Conservation (phyloP, 2,329 filamentous ascomycete species). For the Fusarium hainanense region DNA sequence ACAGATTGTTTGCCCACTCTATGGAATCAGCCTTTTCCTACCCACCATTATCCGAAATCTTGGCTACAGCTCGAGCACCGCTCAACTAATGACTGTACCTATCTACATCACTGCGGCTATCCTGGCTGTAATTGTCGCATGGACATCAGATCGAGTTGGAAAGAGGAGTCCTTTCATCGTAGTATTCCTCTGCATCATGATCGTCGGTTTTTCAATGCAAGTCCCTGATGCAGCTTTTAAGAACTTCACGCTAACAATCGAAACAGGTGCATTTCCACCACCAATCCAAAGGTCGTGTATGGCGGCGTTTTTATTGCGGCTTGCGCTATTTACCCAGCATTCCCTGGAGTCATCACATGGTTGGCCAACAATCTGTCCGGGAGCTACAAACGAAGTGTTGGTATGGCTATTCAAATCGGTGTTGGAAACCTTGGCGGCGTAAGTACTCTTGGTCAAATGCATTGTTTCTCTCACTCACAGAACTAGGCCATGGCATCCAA, state of each 20-base stretch:
- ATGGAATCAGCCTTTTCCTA: constrained; percentile 68
- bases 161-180: constrained; percentile 68
- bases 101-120: constrained; percentile 72
- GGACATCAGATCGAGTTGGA: constrained; percentile 64
- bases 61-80: constrained; percentile 66
- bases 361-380: constrained; percentile 79
- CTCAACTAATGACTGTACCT: constrained; percentile 73
- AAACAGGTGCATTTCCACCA: constrained; percentile 66
- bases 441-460: constrained; percentile 30
- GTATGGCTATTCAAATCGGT: constrained; percentile 73
- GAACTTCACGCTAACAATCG: not conserved
- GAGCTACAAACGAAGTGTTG: constrained; percentile 71
- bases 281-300: constrained; percentile 72
- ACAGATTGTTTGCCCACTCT: constrained; percentile 64
- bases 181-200: constrained; percentile 62
- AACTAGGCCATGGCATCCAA: constrained; percentile 75
- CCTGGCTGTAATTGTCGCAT: constrained; percentile 64
- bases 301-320: constrained; percentile 81
- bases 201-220: constrained; percentile 67
- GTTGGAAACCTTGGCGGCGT: constrained; percentile 68
- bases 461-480: not conserved
- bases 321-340: constrained; percentile 81
- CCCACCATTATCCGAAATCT: constrained; percentile 72
- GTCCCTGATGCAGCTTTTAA: constrained; percentile 21
- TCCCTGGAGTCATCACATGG: constrained; percentile 84